phyloP scores from a whole-genome alignment of 257 asterid species.

The Gentiana macrophylla region DNA sequence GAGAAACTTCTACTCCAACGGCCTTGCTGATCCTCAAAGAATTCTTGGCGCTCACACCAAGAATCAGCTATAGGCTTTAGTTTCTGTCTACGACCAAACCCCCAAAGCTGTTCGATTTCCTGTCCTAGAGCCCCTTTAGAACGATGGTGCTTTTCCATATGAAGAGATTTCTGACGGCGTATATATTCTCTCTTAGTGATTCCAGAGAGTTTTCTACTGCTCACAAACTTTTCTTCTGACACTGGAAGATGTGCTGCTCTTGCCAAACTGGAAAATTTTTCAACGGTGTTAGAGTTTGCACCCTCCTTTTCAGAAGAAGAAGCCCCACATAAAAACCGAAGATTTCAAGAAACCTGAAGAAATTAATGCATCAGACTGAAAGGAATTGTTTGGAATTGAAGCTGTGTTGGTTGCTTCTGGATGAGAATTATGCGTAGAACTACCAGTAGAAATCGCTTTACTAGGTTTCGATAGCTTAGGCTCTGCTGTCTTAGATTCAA shows the following conservation, averaged over 20 bases:
- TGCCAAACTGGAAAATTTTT: conserved; percentile 41
- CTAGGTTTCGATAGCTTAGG: conserved; percentile 28
- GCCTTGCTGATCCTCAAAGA: conserved; percentile 33
- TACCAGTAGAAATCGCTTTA: conserved; percentile 30
- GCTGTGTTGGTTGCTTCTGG: conserved; percentile 23
- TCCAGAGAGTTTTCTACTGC: conserved; percentile 58
- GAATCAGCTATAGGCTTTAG: conserved; percentile 59
- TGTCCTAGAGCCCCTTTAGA: conserved; percentile 47
- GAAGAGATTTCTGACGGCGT: conserved; percentile 64
- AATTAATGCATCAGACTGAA: conserved; percentile 41
- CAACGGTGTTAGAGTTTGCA: conserved; percentile 25
- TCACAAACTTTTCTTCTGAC: conserved; percentile 51
- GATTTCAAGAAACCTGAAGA: conserved; percentile 21
- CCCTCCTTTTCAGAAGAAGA: conserved; percentile 33
- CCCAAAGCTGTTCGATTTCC: conserved; percentile 46
- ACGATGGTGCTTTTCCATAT: conserved; percentile 64
- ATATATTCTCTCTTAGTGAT: conserved; percentile 63
- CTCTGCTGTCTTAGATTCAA: conserved; percentile 37
- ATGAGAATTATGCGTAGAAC: conserved; percentile 30
- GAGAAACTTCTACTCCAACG: conserved; percentile 33
- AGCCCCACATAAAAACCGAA: conserved; percentile 24
- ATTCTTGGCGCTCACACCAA: conserved; percentile 38
- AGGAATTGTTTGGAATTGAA: conserved; percentile 24
- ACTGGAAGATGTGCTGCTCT: conserved; percentile 37
- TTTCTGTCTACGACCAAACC: conserved; percentile 68